phyloP scores from a whole-genome alignment of 2,329 filamentous ascomycete species.

The Colletotrichum plurivorum region DNA sequence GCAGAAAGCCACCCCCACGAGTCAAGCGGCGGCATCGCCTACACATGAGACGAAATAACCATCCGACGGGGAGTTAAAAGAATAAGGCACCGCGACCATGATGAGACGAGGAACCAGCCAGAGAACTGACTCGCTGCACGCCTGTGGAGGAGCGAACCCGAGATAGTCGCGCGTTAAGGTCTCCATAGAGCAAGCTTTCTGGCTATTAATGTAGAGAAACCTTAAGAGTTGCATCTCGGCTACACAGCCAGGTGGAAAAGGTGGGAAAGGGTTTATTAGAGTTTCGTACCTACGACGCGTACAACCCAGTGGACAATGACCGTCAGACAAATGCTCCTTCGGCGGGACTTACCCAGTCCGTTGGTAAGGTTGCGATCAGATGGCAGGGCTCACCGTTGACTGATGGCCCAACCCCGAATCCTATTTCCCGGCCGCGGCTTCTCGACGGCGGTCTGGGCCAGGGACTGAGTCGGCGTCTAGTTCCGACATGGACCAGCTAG shows the following conservation, averaged over 20 bases:
- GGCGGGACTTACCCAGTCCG: background rate
- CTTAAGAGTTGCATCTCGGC: background rate
- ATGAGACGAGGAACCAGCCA: background rate
- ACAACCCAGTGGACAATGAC: background rate
- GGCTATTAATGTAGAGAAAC: background rate
- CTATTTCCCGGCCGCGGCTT: background rate
- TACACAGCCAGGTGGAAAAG: background rate
- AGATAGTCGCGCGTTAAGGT: no score
- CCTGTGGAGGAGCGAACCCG: background rate
- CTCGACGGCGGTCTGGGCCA: background rate
- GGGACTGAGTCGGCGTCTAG: no score
- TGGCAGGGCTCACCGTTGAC: background rate
- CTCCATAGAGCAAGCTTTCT: background rate
- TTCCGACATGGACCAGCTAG: no score
- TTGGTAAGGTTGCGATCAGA: background rate
- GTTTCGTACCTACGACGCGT: background rate
- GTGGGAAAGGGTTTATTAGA: background rate
- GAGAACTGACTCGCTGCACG: slow-evolving; percentile 1
- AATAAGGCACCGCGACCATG: background rate
- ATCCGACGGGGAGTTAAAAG: slow-evolving; percentile 9
- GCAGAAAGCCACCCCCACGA: background rate
- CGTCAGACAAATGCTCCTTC: background rate
- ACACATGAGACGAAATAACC: background rate
- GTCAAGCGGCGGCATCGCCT: background rate
- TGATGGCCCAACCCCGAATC: no score